phyloP scores from a whole-genome alignment of 257 asterid species.

The Gentiana straminea region DNA sequence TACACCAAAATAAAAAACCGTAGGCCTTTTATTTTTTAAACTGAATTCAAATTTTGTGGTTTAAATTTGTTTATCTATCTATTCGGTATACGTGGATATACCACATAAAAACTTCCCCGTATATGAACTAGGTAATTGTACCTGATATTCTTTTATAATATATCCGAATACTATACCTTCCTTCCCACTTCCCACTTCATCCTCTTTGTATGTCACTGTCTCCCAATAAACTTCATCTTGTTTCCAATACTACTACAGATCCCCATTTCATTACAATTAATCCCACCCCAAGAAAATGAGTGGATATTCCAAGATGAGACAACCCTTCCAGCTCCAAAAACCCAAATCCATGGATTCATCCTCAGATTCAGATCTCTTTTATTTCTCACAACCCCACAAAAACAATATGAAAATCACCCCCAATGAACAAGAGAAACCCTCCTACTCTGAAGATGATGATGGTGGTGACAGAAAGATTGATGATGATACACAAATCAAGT shows the following conservation, averaged over 20 bases:
- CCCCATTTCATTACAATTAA: not conserved
- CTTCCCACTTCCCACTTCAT: no score
- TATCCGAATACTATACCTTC: no score
- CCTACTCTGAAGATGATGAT: conserved; percentile 2
- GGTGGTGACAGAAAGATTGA: not conserved
- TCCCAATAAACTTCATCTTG: no score
- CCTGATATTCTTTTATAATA: no score
- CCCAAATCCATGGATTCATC: conserved; percentile 15
- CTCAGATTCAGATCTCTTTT: conserved; percentile 7
- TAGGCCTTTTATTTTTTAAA: no score
- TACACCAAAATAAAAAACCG: no score
- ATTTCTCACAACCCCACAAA: conserved; percentile 1
- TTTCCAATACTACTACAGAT: not conserved
- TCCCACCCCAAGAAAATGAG: conserved; percentile 9
- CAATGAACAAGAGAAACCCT: conserved; percentile 1
- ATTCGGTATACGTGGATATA: no score
- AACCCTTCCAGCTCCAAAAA: conserved; percentile 7
- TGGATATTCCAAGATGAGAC: conserved; percentile 23
- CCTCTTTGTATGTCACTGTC: no score
- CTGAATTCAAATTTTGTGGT: no score
- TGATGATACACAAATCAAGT: not conserved
- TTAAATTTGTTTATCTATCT: no score
- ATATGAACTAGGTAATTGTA: no score
- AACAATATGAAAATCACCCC: not conserved
- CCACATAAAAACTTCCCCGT: no score